Evolutionary conservation across 2,329 filamentous ascomycete species (phyloP), one percentile per base, ranked within the genome.

Genomic region (Byssochlamys sp.): DNA sequence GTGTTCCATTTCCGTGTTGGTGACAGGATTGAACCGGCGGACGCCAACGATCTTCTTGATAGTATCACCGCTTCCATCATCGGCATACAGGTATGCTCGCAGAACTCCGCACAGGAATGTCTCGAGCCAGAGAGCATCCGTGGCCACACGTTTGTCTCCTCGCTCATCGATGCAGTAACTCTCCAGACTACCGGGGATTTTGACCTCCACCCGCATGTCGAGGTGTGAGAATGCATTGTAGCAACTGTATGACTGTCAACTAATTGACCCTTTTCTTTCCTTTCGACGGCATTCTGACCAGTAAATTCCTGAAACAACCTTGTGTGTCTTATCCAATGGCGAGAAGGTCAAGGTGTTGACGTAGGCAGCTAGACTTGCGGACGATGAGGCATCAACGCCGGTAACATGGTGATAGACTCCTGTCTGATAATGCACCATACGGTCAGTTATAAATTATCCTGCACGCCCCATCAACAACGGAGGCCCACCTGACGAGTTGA

Each of bases 151-250:
- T 78, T 95, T 96, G 72, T 96, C 92, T 63, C 94, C 94, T 67
- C 91, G 86, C 76, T 99, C 94, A 73, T 99, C 92, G 58, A 99
- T 89, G 73, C 92, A 97, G 73, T 96, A 97, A 75, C 90, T 95
- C 73, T 99, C 92, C 55, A 99, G 90, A 9, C 89, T 94, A 60
- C 94, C 94, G 19, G 94, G 94, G 62, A 99, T 97, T 63, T 91
- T 92, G 59, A 99, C 92, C 70, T 97, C 91, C 11, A 99, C 92
- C 60, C 94, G 90, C 94, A 99, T 99, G 70, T 99, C 94, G 55
- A 97, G 82, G 62, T 95, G 85, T 4, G 94, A 97, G 74, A 99
- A 96, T 63, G 94, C 94, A 89, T 99, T 99, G 81, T 99, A 99
- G 76, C 94, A 99, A 77, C 81, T 84, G 68, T 33, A 54, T 24